phyloP scores from a whole-genome alignment of 805 yeast species.

The Monosporozyma aerobia region DNA sequence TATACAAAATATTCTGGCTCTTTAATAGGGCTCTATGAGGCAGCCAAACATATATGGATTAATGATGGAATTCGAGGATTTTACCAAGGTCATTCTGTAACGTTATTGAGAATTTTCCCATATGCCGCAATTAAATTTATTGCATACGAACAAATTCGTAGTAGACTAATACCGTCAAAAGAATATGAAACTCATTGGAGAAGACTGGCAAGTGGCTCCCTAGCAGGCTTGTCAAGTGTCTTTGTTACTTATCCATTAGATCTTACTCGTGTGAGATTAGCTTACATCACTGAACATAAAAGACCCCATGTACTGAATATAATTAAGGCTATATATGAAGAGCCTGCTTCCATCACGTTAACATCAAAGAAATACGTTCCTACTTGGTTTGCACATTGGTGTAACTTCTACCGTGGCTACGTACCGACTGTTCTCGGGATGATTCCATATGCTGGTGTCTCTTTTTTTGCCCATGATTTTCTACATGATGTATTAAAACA shows the following conservation, averaged over 20 bases:
- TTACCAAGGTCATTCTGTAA: conserved; percentile 93
- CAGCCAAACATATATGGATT: conserved; percentile 55
- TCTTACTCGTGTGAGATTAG: conserved; percentile 80
- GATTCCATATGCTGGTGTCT: conserved; percentile 97
- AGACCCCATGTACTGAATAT: conserved; percentile 21
- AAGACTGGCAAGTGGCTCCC: conserved; percentile 77
- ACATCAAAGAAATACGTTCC: conserved; percentile 31
- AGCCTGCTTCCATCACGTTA: conserved; percentile 27
- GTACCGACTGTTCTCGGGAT: conserved; percentile 89
- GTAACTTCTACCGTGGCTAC: conserved; percentile 88
- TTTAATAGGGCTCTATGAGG: conserved; percentile 62
- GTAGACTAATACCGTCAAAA: conserved; percentile 65
- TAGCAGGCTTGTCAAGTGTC: conserved; percentile 82
- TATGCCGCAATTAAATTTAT: conserved; percentile 96
- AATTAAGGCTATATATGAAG: conserved; percentile 23
- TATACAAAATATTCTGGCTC: conserved; percentile 75
- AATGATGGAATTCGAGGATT: conserved; percentile 73
- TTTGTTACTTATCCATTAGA: conserved; percentile 89
- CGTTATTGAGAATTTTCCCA: conserved; percentile 83
- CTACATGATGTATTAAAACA: conserved; percentile 79
- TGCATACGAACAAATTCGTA: conserved; percentile 86
- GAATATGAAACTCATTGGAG: conserved; percentile 71
- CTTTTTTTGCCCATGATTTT: conserved; percentile 87
- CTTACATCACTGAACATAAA: conserved; percentile 60
- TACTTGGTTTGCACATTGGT: conserved; percentile 30